Evolutionary conservation across 768 basidiomycete genomes (phyloP), one percentile per base, ranked within the genome.

Genomic region (Pisolithus albus): DNA sequence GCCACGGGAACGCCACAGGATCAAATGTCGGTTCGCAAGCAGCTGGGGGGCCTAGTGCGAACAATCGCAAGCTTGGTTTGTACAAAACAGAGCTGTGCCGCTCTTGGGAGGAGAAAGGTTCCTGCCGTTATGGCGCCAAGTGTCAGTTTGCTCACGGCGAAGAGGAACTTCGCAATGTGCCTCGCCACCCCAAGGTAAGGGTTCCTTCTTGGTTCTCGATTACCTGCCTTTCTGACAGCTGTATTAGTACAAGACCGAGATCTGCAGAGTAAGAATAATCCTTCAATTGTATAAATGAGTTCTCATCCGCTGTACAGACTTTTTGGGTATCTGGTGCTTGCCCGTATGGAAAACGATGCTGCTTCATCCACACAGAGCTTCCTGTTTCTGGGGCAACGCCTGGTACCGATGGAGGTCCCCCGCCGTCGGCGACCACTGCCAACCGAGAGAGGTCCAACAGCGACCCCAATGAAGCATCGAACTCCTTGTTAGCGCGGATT

Each of bases 311-410:
- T 37, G 9, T 60, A 15, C 15, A 91, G 84, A 93, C 91, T 7
- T 93, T 93, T 75, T 93, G 91, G 88, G 86, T 92, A 11, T 92
- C 90, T 44, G 91, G 91, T 24, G 90, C 91, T 16, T 93, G 91
- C 64, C 91, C 91, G 0, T 93, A 93, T 58, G 91, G 92, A 49
- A 92, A 92, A 68, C 73, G 91, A 51, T 93, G 91, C 68, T 93
- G 91, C 72, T 93, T 93, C 77, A 92, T 93, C 60, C 91, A 93
- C 62, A 92, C 91, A 2, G 89, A 88, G 61, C 75, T 90, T 42
- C 87, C 89, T 16, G 74, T 76, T 42, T 74, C 79, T n/a, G 83
- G 80, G 24, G 72, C 74, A 18, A 71, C 79, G 42, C 78, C 79
- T 51, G 78, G 78, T 44, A 73, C 78, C 34, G 77, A 75, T 32